Evolutionary conservation across 768 basidiomycete genomes (phyloP).

Genomic region (Sporobolomyces pararoseus): DNA sequence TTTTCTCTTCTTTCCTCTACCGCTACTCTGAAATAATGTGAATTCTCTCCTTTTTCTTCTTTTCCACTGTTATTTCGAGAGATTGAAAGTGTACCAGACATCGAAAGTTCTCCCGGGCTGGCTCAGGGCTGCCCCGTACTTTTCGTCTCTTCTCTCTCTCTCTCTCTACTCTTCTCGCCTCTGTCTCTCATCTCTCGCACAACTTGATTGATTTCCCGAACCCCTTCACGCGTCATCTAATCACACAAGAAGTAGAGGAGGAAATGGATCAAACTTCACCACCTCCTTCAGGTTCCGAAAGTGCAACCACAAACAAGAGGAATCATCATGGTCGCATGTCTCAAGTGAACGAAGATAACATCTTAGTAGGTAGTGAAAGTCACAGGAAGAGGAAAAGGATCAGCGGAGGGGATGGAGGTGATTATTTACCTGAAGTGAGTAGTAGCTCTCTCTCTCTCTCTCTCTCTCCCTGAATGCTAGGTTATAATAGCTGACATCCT

Average conservation of each 20-base stretch:
- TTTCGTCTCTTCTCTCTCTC: not conserved
- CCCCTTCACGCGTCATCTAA: not conserved
- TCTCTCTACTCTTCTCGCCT: too few species aligned
- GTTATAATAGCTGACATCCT: too few species aligned
- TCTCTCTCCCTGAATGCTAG: too few species aligned
- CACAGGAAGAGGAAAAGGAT: not conserved
- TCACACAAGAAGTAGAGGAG: too few species aligned
- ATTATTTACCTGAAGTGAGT: not conserved
- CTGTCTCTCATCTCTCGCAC: too few species aligned
- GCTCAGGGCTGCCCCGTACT: too few species aligned
- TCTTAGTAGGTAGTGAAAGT: not conserved
- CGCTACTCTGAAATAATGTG: not conserved
- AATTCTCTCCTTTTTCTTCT: too few species aligned
- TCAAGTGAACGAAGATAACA: not conserved
- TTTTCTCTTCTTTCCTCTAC: not conserved
- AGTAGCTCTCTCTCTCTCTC: not conserved
- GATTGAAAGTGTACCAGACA: too few species aligned
- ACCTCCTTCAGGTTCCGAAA: not conserved
- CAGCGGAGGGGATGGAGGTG: not conserved
- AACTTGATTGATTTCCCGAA: too few species aligned
- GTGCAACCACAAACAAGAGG: not conserved
- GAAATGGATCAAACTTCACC: conserved; percentile 3
- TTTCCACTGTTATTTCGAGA: not conserved
- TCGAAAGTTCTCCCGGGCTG: not conserved
- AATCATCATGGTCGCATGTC: not conserved